Conservation (phyloP, 345 rosid genomes). For the Brassica incana region DNA sequence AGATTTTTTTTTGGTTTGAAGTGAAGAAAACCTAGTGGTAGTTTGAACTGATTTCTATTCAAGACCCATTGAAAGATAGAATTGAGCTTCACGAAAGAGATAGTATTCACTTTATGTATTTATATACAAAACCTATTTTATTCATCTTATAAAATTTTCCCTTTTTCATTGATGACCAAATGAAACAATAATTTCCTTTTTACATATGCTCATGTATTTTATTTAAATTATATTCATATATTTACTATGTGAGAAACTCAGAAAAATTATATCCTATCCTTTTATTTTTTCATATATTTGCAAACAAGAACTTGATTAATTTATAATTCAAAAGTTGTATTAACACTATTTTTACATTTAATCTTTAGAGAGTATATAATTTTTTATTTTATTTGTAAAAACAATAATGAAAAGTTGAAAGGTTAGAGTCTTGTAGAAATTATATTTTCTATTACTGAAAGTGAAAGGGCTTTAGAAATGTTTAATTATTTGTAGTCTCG, state of each 20-base stretch:
- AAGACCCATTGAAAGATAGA: neutral
- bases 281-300: neutral
- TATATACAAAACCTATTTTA: neutral
- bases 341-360: too few relatives aligned
- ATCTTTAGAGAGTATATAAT: neutral
- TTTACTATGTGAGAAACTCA: neutral
- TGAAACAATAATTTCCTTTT: neutral
- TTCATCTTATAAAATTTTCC: neutral
- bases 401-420: neutral
- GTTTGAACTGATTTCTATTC: neutral
- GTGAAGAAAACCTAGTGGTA: neutral
- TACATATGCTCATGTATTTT: neutral
- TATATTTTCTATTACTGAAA: neutral
- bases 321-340: neutral
- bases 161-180: neutral
- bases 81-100: neutral
- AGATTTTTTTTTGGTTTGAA: conserved; percentile 9
- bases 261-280: neutral
- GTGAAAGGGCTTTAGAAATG: neutral
- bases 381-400: too few relatives aligned
- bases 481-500: neutral
- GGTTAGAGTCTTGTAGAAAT: neutral
- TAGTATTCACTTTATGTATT: neutral
- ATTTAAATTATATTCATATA: too few relatives aligned
- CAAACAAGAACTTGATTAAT: neutral